Percentiles rank a stretch among this genome's conserved stretches.
Conservation (phyloP, 495 filamentous ascomycete species). For the Parachaetomium inaequale region DNA sequence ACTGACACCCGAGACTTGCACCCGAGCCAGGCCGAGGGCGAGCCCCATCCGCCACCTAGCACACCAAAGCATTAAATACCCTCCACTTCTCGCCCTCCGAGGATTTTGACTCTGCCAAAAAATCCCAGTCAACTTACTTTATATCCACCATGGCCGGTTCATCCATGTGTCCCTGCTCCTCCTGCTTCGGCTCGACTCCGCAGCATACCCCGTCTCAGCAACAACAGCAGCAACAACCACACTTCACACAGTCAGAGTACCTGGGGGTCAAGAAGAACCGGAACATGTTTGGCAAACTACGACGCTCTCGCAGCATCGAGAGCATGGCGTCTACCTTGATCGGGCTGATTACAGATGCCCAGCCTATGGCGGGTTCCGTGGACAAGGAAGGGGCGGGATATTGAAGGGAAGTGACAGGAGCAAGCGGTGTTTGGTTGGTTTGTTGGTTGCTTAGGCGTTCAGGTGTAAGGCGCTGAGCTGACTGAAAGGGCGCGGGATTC, state of each 20-base stretch:
- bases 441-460: background rate
- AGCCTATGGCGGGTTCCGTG: background rate
- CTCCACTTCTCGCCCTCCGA: background rate
- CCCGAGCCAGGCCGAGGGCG: too few relatives aligned
- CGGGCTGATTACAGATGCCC: background rate
- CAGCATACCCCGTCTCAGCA: background rate
- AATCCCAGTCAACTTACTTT: background rate
- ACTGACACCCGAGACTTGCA: background rate
- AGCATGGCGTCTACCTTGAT: slow-evolving; percentile 1
- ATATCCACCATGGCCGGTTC: slow-evolving; percentile 9
- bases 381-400: background rate
- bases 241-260: background rate
- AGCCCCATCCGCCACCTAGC: background rate
- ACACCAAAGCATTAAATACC: background rate
- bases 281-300: background rate
- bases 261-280: background rate
- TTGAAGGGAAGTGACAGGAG: background rate
- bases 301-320: background rate
- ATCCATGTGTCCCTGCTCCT: slow-evolving; percentile 25
- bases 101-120: background rate
- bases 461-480: background rate
- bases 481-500: background rate
- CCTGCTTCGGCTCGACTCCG: slow-evolving; percentile 18
- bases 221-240: background rate
- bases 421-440: background rate